These are phyloP conservation scores for Cicer yamashitae DNA, from an alignment of 306 rosid species.

Conservation along the genomic window DNA sequence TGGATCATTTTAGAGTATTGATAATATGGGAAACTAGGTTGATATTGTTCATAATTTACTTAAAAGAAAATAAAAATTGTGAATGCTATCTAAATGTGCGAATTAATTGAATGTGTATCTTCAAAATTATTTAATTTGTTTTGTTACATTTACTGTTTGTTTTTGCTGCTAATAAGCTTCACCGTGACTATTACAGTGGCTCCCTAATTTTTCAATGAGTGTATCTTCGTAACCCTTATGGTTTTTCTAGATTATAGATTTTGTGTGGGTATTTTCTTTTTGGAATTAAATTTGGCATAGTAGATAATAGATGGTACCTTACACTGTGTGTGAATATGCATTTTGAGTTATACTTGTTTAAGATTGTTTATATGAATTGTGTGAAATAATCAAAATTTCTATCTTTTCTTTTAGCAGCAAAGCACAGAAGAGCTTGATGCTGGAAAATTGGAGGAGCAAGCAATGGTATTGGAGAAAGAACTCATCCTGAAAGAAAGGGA, in stretches of 20 bases:
- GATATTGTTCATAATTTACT: too few species aligned
- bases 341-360: background rate
- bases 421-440: conserved; percentile 42
- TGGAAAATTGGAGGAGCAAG: conserved; percentile 49
- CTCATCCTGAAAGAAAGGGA: conserved; percentile 55
- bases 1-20: too few species aligned
- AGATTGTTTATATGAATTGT: background rate
- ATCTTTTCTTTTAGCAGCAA: conserved; percentile 34
- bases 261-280: too few species aligned
- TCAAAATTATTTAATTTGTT: background rate
- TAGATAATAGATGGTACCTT: background rate
- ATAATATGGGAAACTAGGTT: too few species aligned
- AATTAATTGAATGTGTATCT: background rate
- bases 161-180: too few species aligned
- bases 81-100: background rate
- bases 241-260: background rate
- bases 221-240: background rate
- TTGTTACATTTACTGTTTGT: too few species aligned
- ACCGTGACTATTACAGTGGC: background rate
- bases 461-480: conserved; percentile 50
- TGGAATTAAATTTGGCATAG: conserved; percentile 2
- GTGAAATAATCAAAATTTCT: conserved; percentile 6
- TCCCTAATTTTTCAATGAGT: background rate
- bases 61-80: too few species aligned
- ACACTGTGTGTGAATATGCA: background rate